phyloP scores from a whole-genome alignment of 441 rosid genomes.

The Gossypium aridum region DNA sequence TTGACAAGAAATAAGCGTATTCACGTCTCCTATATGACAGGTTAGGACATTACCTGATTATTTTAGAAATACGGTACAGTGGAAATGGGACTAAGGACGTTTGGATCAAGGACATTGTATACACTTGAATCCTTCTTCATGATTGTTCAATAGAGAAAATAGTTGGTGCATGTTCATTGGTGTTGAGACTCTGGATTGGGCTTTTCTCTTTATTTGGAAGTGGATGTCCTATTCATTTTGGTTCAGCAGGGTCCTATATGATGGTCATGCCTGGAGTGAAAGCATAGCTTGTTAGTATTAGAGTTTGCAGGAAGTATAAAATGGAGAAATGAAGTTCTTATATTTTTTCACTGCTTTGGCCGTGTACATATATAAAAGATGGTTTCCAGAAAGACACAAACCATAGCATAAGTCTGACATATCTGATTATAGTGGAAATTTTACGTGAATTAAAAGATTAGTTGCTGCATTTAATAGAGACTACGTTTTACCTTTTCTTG shows the following conservation, averaged over 20 bases:
- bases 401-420: background rate
- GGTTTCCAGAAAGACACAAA: background rate
- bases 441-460: background rate
- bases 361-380: background rate
- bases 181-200: background rate
- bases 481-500: background rate
- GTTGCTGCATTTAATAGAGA: background rate
- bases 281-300: background rate
- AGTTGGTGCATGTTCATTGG: background rate
- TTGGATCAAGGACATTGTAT: background rate
- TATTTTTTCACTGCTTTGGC: background rate
- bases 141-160: background rate
- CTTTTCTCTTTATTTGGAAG: background rate
- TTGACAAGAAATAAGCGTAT: background rate
- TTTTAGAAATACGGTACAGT: background rate
- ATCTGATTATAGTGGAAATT: background rate
- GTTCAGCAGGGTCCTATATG: background rate
- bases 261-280: background rate
- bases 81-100: background rate
- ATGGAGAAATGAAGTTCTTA: slow-evolving; percentile 1
- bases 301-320: background rate
- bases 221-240: background rate
- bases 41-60: background rate
- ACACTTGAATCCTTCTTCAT: background rate
- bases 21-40: background rate